These are phyloP conservation scores for Flueggea neowawraea DNA, from an alignment of 441 rosid genomes.

Conservation along the genomic window DNA sequence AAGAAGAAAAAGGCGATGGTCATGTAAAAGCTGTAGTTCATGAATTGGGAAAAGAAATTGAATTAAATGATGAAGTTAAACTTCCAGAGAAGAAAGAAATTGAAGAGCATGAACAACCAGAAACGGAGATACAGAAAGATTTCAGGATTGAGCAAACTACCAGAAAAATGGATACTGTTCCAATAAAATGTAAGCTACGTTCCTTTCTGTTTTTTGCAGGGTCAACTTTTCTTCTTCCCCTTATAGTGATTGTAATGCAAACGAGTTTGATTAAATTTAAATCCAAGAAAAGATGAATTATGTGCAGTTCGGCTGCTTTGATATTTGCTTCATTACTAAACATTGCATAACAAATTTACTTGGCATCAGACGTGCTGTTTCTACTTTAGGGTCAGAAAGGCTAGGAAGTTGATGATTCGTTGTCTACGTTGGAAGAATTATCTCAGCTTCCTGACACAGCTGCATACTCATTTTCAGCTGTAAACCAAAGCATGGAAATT, in stretches of 20 bases:
- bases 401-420: too few species aligned
- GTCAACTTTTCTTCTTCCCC: background rate
- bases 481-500: too few species aligned
- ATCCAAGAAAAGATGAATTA: background rate
- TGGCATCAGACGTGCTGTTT: too few species aligned
- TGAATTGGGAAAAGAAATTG: background rate
- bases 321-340: background rate
- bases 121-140: constrained; percentile 20
- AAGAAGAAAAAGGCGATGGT: too few species aligned
- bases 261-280: background rate
- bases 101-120: constrained; percentile 4
- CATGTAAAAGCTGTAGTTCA: too few species aligned
- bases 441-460: too few species aligned
- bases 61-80: background rate
- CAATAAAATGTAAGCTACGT: constrained; percentile 10
- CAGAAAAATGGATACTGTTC: constrained; percentile 4
- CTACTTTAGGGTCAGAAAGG: too few species aligned
- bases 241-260: background rate
- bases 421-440: too few species aligned
- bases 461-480: too few species aligned
- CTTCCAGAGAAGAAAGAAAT: constrained; percentile 8
- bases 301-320: background rate
- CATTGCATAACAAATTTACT: too few species aligned
- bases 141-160: constrained; percentile 13
- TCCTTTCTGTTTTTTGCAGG: background rate